Evolutionary conservation across 352 stramenopile genomes (phyloP).

Genomic region (Elongisporangium undulatum): DNA sequence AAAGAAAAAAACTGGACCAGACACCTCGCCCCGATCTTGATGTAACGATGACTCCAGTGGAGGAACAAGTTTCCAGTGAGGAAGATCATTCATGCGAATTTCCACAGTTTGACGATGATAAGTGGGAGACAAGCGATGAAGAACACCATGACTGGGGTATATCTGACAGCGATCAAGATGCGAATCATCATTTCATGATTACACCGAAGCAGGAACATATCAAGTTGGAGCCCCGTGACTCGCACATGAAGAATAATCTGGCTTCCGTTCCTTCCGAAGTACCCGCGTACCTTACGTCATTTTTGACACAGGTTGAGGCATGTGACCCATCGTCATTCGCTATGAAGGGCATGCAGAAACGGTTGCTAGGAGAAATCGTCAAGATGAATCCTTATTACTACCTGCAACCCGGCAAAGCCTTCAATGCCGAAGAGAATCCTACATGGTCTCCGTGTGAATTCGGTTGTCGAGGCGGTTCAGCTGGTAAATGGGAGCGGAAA

Average conservation of each 20-base stretch:
- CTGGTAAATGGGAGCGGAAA: slow-evolving; percentile 63
- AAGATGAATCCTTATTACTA: slow-evolving; percentile 77
- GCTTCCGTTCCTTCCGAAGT: slow-evolving; percentile 14
- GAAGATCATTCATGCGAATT: neutral
- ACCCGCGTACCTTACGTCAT: slow-evolving; percentile 27
- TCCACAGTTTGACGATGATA: slow-evolving; percentile 1
- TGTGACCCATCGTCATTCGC: slow-evolving; percentile 53
- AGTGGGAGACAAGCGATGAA: slow-evolving; percentile 4
- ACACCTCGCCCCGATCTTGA: neutral
- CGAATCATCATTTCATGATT: neutral
- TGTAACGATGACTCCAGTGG: neutral
- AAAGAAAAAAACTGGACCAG: neutral
- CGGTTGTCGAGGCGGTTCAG: slow-evolving; percentile 39
- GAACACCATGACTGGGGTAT: slow-evolving; percentile 5
- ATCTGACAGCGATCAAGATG: slow-evolving; percentile 2
- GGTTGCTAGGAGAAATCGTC: slow-evolving; percentile 54
- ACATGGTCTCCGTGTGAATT: slow-evolving; percentile 34
- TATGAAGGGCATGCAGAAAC: slow-evolving; percentile 61
- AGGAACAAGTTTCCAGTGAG: neutral
- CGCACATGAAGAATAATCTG: slow-evolving; percentile 22
- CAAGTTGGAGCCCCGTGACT: slow-evolving; percentile 3
- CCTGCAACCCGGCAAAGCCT: slow-evolving; percentile 25
- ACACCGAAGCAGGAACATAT: neutral
- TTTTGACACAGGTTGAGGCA: slow-evolving; percentile 36
- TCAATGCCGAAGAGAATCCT: slow-evolving; percentile 7